These are phyloP conservation scores for Cryptosporidium andersoni DNA, from an alignment of 169 alveolate species.

Conservation along the genomic window DNA sequence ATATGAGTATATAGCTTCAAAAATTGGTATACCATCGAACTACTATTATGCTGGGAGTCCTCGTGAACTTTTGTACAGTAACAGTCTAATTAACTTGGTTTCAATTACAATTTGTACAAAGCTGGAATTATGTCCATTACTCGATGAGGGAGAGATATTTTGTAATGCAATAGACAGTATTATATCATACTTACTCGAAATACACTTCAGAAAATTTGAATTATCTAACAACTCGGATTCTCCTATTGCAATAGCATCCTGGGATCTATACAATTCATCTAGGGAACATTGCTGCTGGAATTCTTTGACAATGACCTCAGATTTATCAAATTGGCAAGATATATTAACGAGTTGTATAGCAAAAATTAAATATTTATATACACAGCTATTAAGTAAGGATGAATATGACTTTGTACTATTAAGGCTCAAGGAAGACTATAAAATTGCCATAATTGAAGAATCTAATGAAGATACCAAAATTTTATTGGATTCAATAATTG, in stretches of 20 bases:
- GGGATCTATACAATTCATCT: constrained; percentile 65
- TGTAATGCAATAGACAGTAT: constrained; percentile 48
- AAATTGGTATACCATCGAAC: not conserved
- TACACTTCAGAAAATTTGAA: not conserved
- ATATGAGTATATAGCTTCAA: not conserved
- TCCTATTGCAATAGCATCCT: constrained; percentile 12
- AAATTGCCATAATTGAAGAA: constrained; percentile 46
- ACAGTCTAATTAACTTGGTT: constrained; percentile 9
- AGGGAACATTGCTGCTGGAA: constrained; percentile 68
- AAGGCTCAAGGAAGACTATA: constrained; percentile 40
- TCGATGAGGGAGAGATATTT: constrained; percentile 65
- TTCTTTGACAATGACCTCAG: constrained; percentile 37
- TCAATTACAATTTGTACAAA: constrained; percentile 52
- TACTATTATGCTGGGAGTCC: not conserved
- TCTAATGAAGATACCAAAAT: constrained; percentile 47
- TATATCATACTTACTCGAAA: constrained; percentile 25
- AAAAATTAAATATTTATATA: constrained; percentile 18
- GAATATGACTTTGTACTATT: constrained; percentile 37
- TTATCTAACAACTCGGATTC: not conserved
- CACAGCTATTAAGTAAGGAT: constrained; percentile 3
- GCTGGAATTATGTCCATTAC: constrained; percentile 43
- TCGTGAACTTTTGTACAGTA: constrained; percentile 11
- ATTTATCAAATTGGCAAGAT: constrained; percentile 10
- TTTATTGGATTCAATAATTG: constrained; percentile 31
- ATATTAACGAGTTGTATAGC: constrained; percentile 6